Conservation (phyloP, 2,329 filamentous ascomycete genomes). For the Coniochaeta sp. region DNA sequence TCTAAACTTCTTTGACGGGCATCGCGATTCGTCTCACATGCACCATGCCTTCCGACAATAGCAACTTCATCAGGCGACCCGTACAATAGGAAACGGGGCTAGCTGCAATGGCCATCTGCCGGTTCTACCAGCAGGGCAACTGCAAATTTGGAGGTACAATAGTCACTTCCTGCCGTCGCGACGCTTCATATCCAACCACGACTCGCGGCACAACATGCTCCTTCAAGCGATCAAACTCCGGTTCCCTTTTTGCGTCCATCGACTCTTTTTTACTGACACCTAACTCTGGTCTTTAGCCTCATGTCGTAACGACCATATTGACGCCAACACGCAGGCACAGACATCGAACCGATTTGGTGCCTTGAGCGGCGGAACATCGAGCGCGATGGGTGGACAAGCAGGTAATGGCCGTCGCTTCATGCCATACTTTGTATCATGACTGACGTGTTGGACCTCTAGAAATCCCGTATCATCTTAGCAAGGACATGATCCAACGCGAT, state of each 20-base stretch:
- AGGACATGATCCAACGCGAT: conserved; percentile 56
- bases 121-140: conserved; percentile 42
- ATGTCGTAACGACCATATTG: conserved; percentile 50
- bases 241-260: no score
- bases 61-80: not conserved
- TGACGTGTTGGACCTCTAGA: conserved; percentile 9
- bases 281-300: conserved; percentile 27
- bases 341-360: conserved; percentile 50
- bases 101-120: conserved; percentile 27
- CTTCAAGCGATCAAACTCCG: no score
- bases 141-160: conserved; percentile 47
- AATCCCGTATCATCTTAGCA: conserved; percentile 44
- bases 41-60: not conserved
- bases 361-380: conserved; percentile 13
- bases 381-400: conserved; percentile 5
- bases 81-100: not conserved
- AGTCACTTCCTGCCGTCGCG: no score
- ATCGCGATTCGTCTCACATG: not conserved
- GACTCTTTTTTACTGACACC: no score
- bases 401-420: conserved; percentile 23
- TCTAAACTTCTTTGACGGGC: not conserved
- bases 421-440: conserved; percentile 6
- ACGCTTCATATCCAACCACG: conserved; percentile 1
- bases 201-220: no score
- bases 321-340: conserved; percentile 16